A percentile compares a stretch with the other conserved stretches of the same genome.
Evolutionary conservation across 2,329 filamentous ascomycete genomes (phyloP).

Genomic region (Pseudogymnoascus sp.): DNA sequence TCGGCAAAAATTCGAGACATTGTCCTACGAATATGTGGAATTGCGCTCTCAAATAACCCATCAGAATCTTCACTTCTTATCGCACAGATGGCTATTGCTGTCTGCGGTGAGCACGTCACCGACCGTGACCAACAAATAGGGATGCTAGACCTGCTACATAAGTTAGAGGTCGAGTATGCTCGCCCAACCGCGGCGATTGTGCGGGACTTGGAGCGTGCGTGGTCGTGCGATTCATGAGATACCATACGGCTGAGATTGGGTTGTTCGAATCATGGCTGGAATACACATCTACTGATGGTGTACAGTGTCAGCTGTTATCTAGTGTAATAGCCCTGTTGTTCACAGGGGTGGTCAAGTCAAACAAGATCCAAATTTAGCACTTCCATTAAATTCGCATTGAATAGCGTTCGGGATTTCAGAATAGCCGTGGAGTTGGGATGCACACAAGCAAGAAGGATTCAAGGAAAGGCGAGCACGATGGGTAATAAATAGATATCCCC

Average conservation of each 20-base stretch:
- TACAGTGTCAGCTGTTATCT: neutral
- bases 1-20: neutral
- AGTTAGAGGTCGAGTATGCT: neutral
- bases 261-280: neutral
- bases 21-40: neutral
- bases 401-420: neutral
- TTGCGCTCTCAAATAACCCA: neutral
- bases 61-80: neutral
- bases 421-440: neutral
- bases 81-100: neutral
- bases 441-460: neutral
- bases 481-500: neutral
- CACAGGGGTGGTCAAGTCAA: neutral
- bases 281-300: neutral
- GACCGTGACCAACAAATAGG: neutral
- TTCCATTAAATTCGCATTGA: neutral
- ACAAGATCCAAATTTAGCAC: neutral
- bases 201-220: neutral
- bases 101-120: neutral
- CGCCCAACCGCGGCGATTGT: neutral
- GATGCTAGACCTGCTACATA: neutral
- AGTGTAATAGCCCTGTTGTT: neutral
- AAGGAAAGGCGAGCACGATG: neutral
- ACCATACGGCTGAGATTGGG: neutral
- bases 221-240: neutral